A percentile compares a stretch with the other conserved stretches of the same genome.
Conservation (phyloP, 495 filamentous ascomycete genomes). For the Penicillium macrosclerotiorum region DNA sequence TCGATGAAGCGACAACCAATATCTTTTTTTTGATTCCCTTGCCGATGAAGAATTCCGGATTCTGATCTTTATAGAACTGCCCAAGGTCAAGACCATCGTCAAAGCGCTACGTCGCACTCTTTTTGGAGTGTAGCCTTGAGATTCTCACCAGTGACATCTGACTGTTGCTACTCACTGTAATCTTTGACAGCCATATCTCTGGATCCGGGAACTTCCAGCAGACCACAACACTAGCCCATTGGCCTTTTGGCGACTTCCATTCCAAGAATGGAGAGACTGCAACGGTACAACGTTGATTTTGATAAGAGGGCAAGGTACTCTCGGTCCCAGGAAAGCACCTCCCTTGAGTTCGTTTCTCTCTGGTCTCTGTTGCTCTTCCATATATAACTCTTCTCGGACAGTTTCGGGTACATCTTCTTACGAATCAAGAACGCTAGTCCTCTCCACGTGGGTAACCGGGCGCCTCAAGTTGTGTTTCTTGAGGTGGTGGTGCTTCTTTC, state of each 20-base stretch:
- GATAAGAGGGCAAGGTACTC: conserved; percentile 8
- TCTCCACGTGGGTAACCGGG: conserved; percentile 20
- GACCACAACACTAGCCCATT: neutral
- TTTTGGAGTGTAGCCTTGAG: conserved; percentile 19
- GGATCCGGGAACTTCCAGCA: conserved; percentile 12
- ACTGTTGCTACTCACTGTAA: conserved; percentile 17
- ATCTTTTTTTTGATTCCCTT: conserved; percentile 25
- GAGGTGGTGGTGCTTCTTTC: conserved; percentile 30
- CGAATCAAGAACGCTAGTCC: conserved; percentile 17
- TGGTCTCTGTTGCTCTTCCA: conserved; percentile 25
- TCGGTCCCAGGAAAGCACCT: neutral
- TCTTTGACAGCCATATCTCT: conserved; percentile 20
- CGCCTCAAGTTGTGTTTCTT: conserved; percentile 19
- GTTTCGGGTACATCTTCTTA: conserved; percentile 27
- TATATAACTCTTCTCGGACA: conserved; percentile 21
- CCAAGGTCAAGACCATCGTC: conserved; percentile 21
- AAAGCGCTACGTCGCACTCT: conserved; percentile 11
- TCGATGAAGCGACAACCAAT: conserved; percentile 25
- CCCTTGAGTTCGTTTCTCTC: conserved; percentile 12
- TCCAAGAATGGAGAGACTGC: neutral
- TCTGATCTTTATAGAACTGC: conserved; percentile 23
- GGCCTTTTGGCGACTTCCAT: neutral
- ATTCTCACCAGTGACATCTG: conserved; percentile 13
- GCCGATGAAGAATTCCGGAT: conserved; percentile 25
- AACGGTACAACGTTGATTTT: conserved; percentile 1